These are phyloP conservation scores for Colletotrichum paranaense DNA, from an alignment of 2,329 filamentous ascomycete species.

Conservation along the genomic window DNA sequence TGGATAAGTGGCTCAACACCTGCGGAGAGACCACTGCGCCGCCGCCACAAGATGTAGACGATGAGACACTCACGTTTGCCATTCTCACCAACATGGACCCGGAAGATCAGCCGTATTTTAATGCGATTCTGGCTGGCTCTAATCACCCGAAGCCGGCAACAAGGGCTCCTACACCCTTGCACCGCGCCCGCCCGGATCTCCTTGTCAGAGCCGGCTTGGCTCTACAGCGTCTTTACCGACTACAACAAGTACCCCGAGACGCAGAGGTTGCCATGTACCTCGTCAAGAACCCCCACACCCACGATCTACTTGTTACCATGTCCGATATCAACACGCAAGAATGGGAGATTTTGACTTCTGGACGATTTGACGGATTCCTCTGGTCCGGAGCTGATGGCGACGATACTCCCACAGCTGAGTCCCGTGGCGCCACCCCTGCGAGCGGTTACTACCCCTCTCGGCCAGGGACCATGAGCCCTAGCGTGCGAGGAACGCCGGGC, in stretches of 20 bases:
- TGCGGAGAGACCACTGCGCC: slow-evolving; percentile 80
- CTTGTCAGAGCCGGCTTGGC: slow-evolving; percentile 81
- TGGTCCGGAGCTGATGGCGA: slow-evolving; percentile 89
- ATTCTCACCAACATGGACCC: slow-evolving; percentile 88
- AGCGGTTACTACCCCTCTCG: slow-evolving; percentile 56
- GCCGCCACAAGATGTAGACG: slow-evolving; percentile 89
- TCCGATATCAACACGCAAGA: slow-evolving; percentile 91
- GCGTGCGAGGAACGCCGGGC: slow-evolving; percentile 52
- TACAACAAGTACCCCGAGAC: slow-evolving; percentile 79
- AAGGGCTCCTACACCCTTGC: slow-evolving; percentile 76
- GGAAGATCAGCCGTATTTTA: slow-evolving; percentile 83
- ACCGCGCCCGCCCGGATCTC: slow-evolving; percentile 76
- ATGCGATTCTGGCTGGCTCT: slow-evolving; percentile 76
- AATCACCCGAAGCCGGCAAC: slow-evolving; percentile 65
- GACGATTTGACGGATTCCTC: slow-evolving; percentile 94
- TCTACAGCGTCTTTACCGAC: slow-evolving; percentile 85
- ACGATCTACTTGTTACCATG: slow-evolving; percentile 88
- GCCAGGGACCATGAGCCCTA: slow-evolving; percentile 49
- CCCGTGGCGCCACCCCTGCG: slow-evolving; percentile 63
- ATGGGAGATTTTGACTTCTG: slow-evolving; percentile 95
- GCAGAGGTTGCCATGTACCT: slow-evolving; percentile 89
- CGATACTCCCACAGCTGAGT: slow-evolving; percentile 57
- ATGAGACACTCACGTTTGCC: slow-evolving; percentile 93
- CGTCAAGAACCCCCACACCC: slow-evolving; percentile 82
- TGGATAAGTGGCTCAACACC: slow-evolving; percentile 88